Conservation (phyloP, 2,329 filamentous ascomycete genomes). For the Pseudovirgaria hyperparasitica region DNA sequence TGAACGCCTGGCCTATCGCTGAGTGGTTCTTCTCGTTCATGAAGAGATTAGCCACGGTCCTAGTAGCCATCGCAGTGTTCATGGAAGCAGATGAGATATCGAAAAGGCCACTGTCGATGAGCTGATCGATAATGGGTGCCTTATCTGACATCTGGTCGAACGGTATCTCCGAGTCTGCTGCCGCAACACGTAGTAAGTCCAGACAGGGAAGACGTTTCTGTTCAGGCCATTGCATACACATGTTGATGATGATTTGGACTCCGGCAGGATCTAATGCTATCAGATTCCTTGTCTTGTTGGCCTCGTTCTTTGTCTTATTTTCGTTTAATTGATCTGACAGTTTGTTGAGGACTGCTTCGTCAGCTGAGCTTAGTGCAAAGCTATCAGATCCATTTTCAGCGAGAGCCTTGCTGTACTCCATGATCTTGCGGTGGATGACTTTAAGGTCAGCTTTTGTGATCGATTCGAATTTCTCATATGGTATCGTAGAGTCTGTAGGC, state of each 20-base stretch:
- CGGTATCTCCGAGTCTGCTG: conserved; percentile 54
- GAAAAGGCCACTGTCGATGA: conserved; percentile 48
- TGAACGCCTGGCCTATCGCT: conserved; percentile 42
- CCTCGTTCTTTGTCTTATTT: conserved; percentile 14
- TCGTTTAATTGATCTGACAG: conserved; percentile 53
- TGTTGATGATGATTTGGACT: conserved; percentile 54
- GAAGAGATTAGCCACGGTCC: conserved; percentile 76
- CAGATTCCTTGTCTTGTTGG: no score
- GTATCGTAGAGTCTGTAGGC: conserved; percentile 56
- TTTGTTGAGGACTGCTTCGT: conserved; percentile 49
- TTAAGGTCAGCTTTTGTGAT: conserved; percentile 60
- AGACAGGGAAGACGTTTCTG: conserved; percentile 70
- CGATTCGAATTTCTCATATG: conserved; percentile 66
- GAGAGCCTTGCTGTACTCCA: conserved; percentile 61
- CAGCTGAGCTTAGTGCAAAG: conserved; percentile 57
- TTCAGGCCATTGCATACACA: conserved; percentile 69
- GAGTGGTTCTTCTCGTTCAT: conserved; percentile 56
- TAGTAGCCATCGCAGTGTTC: conserved; percentile 75
- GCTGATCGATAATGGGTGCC: conserved; percentile 45
- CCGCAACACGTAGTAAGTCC: conserved; percentile 75
- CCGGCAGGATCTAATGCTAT: conserved; percentile 38
- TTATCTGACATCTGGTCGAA: conserved; percentile 41
- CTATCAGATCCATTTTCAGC: conserved; percentile 60
- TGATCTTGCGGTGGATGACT: conserved; percentile 64
- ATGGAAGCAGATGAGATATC: conserved; percentile 53